Evolutionary conservation across 257 asterid species (phyloP).

Genomic region (Solanum gracilifrons): DNA sequence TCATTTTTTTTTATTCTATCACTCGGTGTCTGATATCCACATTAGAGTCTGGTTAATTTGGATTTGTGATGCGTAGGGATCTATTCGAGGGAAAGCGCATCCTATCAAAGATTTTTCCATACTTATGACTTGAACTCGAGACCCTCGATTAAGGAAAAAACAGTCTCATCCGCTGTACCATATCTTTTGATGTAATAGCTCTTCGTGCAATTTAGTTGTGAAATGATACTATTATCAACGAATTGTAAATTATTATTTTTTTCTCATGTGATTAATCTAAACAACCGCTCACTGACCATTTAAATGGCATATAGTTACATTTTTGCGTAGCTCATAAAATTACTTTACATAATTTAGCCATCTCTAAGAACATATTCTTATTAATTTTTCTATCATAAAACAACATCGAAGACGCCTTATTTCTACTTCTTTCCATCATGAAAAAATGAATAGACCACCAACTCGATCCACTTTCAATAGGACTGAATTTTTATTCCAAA

Average conservation of each 20-base stretch:
- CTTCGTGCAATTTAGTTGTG: not conserved
- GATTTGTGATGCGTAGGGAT: not conserved
- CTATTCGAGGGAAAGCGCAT: too few relatives aligned
- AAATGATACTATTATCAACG: not conserved
- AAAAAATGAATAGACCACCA: too few relatives aligned
- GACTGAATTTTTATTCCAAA: not conserved
- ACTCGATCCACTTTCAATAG: not conserved
- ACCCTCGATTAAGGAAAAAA: too few relatives aligned
- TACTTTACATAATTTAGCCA: not conserved
- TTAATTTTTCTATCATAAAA: not conserved
- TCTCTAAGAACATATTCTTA: too few relatives aligned
- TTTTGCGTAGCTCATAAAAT: not conserved
- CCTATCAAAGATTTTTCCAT: not conserved
- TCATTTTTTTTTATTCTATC: not conserved
- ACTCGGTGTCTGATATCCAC: too few relatives aligned
- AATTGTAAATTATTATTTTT: too few relatives aligned
- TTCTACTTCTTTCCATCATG: not conserved
- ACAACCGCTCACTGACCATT: too few relatives aligned
- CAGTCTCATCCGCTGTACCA: too few relatives aligned
- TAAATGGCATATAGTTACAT: too few relatives aligned
- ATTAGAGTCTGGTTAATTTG: too few relatives aligned
- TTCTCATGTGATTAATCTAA: not conserved
- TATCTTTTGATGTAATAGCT: not conserved
- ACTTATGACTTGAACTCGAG: not conserved
- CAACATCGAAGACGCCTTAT: not conserved